These are phyloP conservation scores for Solanum raphanifolium DNA, from an alignment of 257 asterid species.

Conservation along the genomic window DNA sequence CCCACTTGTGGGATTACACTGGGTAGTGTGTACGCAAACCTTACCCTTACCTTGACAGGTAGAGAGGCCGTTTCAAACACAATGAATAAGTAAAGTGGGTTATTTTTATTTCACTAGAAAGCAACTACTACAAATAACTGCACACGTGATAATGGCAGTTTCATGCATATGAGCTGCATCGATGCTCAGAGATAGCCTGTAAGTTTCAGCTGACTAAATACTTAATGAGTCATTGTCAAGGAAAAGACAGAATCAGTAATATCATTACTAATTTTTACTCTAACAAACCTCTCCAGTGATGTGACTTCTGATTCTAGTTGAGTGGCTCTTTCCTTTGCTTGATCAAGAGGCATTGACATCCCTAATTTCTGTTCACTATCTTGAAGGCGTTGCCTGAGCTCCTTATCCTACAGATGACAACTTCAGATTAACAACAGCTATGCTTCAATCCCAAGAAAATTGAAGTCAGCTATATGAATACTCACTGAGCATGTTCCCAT, in stretches of 20 bases:
- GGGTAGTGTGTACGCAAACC: background rate
- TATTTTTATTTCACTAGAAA: background rate
- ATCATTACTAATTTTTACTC: background rate
- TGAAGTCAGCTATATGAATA: background rate
- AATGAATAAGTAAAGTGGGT: background rate
- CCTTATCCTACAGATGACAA: conserved; percentile 55
- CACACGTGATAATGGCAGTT: background rate
- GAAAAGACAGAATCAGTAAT: background rate
- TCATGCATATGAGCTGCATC: background rate
- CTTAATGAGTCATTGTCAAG: background rate
- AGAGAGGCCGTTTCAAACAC: background rate
- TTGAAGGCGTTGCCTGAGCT: conserved; percentile 70
- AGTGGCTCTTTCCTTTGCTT: conserved; percentile 60
- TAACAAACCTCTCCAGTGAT: conserved; percentile 61
- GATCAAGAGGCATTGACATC: conserved; percentile 71
- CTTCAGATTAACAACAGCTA: background rate
- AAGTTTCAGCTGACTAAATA: background rate
- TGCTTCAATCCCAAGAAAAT: background rate
- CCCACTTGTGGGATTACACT: background rate
- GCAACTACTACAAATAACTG: background rate
- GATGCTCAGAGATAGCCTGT: background rate
- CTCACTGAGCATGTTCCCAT: background rate
- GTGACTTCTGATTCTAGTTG: conserved; percentile 83
- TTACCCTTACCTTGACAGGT: background rate
- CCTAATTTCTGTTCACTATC: conserved; percentile 87